Conservation (phyloP, 108 stramenopile species). For the Conticribra guillardii region DNA sequence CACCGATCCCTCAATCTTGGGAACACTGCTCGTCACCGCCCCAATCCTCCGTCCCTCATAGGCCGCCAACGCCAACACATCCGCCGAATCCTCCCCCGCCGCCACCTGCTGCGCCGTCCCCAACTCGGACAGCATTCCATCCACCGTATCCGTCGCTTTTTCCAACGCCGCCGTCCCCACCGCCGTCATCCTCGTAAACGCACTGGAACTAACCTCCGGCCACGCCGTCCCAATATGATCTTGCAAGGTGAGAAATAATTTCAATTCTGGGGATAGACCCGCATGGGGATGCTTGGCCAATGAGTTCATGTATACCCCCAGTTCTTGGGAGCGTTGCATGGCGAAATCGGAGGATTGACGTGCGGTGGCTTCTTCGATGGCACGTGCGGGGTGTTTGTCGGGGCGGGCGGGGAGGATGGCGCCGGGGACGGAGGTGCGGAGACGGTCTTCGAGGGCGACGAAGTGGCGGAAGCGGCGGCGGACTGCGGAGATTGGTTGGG, state of each 20-base stretch:
- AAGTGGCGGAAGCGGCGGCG: conserved; percentile 89
- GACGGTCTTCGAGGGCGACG: conserved; percentile 80
- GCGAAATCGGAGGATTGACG: conserved; percentile 87
- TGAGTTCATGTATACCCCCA: conserved; percentile 69
- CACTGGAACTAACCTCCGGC: conserved; percentile 84
- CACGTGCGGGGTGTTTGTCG: conserved; percentile 83
- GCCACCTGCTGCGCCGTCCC: conserved; percentile 49
- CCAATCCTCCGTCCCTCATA: conserved; percentile 75
- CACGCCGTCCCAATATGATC: conserved; percentile 91
- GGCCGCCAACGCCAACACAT: conserved; percentile 70
- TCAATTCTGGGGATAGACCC: conserved; percentile 56
- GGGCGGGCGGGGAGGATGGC: conserved; percentile 86
- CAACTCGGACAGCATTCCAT: conserved; percentile 38
- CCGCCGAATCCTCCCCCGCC: conserved; percentile 78
- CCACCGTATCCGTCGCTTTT: conserved; percentile 37
- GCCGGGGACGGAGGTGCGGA: conserved; percentile 74
- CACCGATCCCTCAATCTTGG: conserved; percentile 85
- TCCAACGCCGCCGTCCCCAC: conserved; percentile 49
- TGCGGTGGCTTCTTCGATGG: conserved; percentile 84
- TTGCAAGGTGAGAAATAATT: conserved; percentile 77
- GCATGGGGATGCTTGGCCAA: conserved; percentile 71
- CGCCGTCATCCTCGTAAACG: conserved; percentile 76
- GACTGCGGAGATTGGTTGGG: conserved; percentile 62
- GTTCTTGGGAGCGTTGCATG: conserved; percentile 63
- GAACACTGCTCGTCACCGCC: conserved; percentile 77